Conservation (phyloP, 139 green algal genomes). For the Trebouxia sp. region DNA sequence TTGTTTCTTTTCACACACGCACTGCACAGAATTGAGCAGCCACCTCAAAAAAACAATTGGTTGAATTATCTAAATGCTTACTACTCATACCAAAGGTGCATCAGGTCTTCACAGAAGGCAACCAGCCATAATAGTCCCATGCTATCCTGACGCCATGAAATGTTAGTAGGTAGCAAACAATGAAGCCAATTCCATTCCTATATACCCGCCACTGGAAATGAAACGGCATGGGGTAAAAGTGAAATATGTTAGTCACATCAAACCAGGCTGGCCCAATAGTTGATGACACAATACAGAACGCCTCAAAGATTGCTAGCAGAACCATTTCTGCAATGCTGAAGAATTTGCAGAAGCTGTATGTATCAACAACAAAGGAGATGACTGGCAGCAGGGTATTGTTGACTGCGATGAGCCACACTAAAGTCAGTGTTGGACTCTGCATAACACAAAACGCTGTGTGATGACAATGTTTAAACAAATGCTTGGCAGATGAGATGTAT, state of each 20-base stretch:
- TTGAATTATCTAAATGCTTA: too few species aligned
- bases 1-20: too few species aligned
- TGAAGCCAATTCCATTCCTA: conserved; percentile 13
- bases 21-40: too few species aligned
- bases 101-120: too few species aligned
- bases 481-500: background rate
- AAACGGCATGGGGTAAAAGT: conserved; percentile 13
- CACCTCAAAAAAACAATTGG: too few species aligned
- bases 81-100: too few species aligned
- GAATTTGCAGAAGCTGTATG: background rate
- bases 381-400: conserved; percentile 14
- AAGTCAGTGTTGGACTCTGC: conserved; percentile 9
- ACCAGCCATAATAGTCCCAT: background rate
- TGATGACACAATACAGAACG: background rate
- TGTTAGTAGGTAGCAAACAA: background rate
- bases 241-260: background rate
- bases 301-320: background rate
- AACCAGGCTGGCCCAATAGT: background rate
- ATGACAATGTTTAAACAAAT: background rate
- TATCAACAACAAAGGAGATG: conserved; percentile 4
- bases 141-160: background rate
- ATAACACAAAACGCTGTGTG: background rate
- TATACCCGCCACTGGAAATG: conserved; percentile 6
- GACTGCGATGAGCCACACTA: conserved; percentile 7
- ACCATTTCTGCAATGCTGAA: conserved; percentile 1